Conservation (phyloP, 768 basidiomycete genomes). For the Naematelia encephala region DNA sequence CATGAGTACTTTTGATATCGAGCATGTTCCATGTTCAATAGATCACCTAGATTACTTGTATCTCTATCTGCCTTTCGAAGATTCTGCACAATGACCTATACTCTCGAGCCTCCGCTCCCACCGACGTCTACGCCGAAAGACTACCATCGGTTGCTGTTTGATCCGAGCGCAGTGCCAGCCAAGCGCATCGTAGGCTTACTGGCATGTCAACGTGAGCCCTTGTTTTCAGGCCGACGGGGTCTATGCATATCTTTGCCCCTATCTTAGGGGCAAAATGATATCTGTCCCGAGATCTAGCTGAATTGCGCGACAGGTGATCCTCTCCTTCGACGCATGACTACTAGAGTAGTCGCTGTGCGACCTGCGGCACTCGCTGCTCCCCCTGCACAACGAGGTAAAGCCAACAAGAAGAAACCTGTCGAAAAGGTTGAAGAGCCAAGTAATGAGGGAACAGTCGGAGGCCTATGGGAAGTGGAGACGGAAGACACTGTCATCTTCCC, state of each 20-base stretch:
- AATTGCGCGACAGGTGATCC: constrained; percentile 47
- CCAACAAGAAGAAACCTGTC: constrained; percentile 19
- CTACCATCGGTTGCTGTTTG: constrained; percentile 44
- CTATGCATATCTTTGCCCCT: constrained; percentile 5
- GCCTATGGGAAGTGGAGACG: constrained; percentile 45
- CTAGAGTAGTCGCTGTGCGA: constrained; percentile 23
- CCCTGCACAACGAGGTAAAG: constrained; percentile 37
- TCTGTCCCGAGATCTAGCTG: no score
- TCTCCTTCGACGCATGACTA: constrained; percentile 24
- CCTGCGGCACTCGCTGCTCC: constrained; percentile 29
- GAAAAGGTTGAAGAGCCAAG: constrained; percentile 7
- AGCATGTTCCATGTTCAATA: not conserved
- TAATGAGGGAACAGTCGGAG: constrained; percentile 10
- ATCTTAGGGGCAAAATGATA: not conserved
- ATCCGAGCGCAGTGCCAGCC: constrained; percentile 29
- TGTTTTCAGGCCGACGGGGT: no score
- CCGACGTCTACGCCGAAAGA: constrained; percentile 32
- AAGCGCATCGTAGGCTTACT: constrained; percentile 47
- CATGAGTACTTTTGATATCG: not conserved
- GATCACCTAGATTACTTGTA: not conserved
- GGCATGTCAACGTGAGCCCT: constrained; percentile 47
- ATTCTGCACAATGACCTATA: constrained; percentile 1
- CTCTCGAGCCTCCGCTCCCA: not conserved
- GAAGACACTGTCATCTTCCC: constrained; percentile 49
- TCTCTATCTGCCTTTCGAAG: not conserved